Evolutionary conservation across 2,329 filamentous ascomycete species (phyloP), one percentile per base, ranked within the genome.

Genomic region (Penicillium sp.): DNA sequence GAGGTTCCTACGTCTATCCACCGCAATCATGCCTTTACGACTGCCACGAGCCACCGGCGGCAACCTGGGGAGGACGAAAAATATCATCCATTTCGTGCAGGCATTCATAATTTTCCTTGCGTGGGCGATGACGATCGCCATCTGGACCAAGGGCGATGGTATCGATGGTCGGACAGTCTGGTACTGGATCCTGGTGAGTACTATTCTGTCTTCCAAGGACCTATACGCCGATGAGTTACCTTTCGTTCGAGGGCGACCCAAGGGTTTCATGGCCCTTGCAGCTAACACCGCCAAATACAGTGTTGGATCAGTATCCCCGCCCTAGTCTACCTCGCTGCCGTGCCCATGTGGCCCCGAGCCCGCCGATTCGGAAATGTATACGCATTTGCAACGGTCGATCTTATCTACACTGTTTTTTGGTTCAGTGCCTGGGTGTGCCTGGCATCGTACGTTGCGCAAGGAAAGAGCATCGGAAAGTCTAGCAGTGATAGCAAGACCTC

Each of bases 291-390:
- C 7, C 28, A 5, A 17, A 35, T 49, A 37, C 63, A 87, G 85
- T 87, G 85, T 70, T 87, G 84, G 78, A 71, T 87, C 63, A 82
- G 81, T 43, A 78, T 85, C 43, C 85, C 85, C 12, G 83, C 82
- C 31, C 75, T 87, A 38, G 77, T 87, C 58, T 88, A 87, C 71
- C 82, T 86, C 56, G 79, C 82, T 48, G 84, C 84, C 71, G 83
- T 86, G 4, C 85, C 86, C 5, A 83, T 86, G 76, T 88, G 84
- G 82, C 80, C 81, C 25, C 82, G 85, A 62, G 82, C 84, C 28
- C 79, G 79, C 64, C 79, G 81, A 54, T 85, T 88, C 67, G 82
- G 83, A 58, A 86, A 86, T 66, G 82, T 83, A 39, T 87, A 86
- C 68, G 85, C 83, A 54, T 86, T 86, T 68, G 81, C 83, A 8